Base-by-base conservation (phyloP, 2,329 filamentous ascomycete species). In the Colletotrichum tabaci region DNA sequence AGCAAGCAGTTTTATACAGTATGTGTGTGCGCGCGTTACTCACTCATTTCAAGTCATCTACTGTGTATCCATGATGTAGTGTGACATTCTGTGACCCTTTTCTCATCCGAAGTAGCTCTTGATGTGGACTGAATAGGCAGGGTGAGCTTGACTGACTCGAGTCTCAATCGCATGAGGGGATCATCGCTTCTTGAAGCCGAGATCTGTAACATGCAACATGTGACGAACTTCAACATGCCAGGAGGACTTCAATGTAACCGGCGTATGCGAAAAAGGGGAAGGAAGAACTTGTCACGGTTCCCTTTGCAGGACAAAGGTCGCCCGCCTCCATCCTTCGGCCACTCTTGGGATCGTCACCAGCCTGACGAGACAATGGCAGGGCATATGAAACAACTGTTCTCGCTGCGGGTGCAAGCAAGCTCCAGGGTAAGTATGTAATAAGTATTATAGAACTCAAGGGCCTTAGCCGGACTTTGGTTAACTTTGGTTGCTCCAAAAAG, bases 211-310 rank as follows among this genome's bases (percentile, higher is more conserved):
- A 50, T 38, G 35, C 35, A 38, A 38, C 46, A 49, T 61, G 55
- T 61, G 47, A 61, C 67, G 50, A 67, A 61, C 35, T 47, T 50
- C 49, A 56, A 44, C 9, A 26, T 60, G 47, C 53, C 47, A 55
- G 44, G 23, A 18, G 18, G 38, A 35, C 49, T 50, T 35, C 21
- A 40, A 35, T 35, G 21, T 16, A 2, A 49, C 21, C 40, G 18
- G n/a, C 40, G 46, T 15, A 16, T 50, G 13, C 8, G n/a, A 40
- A 50, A 42, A n/a, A 66, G 21, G 4, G 21, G 40, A 18, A 18
- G 42, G 35, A 40, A 40, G 53, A 40, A 35, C 21, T 56, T 13
- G 7, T 7, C 9, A 42, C 12, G 9, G 9, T 40, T 35, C 18
- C 9, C 10, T 9, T 56, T 38, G 18, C 53, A 5, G 40, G n/a